Base-by-base conservation (phyloP, 345 rosid genomes). In the Jatropha curcas region DNA sequence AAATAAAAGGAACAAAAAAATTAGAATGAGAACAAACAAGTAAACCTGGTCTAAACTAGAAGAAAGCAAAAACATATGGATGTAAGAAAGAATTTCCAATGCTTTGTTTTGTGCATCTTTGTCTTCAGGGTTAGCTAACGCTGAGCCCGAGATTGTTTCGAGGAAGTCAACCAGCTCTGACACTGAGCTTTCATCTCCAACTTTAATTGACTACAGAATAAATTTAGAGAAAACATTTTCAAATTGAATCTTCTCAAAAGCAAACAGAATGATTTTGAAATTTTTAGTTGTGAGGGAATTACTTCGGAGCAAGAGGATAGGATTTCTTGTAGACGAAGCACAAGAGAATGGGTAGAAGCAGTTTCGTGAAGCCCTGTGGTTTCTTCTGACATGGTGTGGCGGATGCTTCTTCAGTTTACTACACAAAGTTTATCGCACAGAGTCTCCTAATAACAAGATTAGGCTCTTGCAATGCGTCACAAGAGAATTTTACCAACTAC, bases 21-120 rank as follows among this genome's bases (percentile, higher is more conserved):
- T 30, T 58, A 50, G 24, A 52, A 56, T 7, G 5, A 17, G 24
- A 19, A 16, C 34, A 59, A 24, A 65, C 27, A 50, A 50, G 22
- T 58, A 60, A 41, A 89, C 98, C 96, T 88, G 93, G 64, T 86
- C 84, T 60, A 77, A 20, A 4, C 82, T 74, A 76, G 92, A 74
- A 65, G 89, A 87, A 67, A 77, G 75, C 58, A 92, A 24, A 60
- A 77, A 76, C 2, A 71, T 75, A 55, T 82, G 71, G 31, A 81
- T 82, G 56, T 76, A 77, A 0, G 80, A 65, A 28, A 94, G 83
- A 76, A 82, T 73, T 82, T 80, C 80, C 41, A 79, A 48, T 37
- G 90, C 89, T 74, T 71, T 70, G 46, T 71, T 66, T 22, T 67
- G 77, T 35, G 78, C 71, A 27, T 80, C 86, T 48, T 78, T 79